Base-by-base conservation (phyloP, 371 early-diverging fungal species). In the Apophysomyces elegans region DNA sequence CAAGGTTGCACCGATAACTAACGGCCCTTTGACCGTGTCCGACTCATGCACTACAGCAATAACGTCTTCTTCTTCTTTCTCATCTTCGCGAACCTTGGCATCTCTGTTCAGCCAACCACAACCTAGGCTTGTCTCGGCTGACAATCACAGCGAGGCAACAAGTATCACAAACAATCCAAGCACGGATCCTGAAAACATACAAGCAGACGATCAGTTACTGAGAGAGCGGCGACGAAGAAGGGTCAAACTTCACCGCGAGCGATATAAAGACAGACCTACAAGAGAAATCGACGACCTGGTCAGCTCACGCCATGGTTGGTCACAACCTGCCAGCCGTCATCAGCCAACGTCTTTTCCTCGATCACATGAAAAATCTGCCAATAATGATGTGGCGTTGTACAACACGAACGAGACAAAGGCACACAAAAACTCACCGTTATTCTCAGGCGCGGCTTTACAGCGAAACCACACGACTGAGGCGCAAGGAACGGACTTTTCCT, bases 401-500 rank as follows among this genome's bases (percentile, higher is more conserved):
- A n/a, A 50, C 54, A 16, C 4, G 54, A 50, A 26, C 54, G 54
- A 50, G 21, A 50, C 54, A 21, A 21, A 50, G 18, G 54, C 54
- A 21, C 54, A 50, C 54, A 50, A 50, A 11, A 7, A 18, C 6
- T 26, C 54, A 21, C 9, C 21, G 18, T 26, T 9, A 9, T 11
- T 26, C 21, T 21, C 21, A 21, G 21, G 21, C 4, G 21, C 54
- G 2, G 21, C 4, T 47, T 7, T 7, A 9, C 18, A 50, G 2
- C 54, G 21, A 50, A 16, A 41, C 11, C 41, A 41, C 41, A 41
- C 41, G 41, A 4, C 13, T 5, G 41, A 41, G 41, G 0, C 1
- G 13, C 41, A 50, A 26, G 54, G 9, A 50, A 50, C 32, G 54
- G 32, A 50, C 21, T 50, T n/a, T 72, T 92, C 96, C 4, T 87